Base-by-base conservation (phyloP, 2,329 filamentous ascomycete genomes). In the Sclerotinia subarctica region DNA sequence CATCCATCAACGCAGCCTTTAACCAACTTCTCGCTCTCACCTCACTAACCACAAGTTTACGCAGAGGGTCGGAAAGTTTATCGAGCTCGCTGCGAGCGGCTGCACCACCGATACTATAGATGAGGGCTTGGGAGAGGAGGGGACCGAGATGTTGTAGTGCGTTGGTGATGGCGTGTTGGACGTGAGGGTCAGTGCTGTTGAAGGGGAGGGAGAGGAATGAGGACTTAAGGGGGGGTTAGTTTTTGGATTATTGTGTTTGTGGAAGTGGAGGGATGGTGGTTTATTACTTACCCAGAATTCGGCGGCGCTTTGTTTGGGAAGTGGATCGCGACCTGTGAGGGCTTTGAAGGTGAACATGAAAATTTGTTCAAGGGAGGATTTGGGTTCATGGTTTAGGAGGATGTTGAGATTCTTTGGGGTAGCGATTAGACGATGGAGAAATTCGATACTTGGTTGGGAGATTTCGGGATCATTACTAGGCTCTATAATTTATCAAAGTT, bases 11-110 rank as follows among this genome's bases (percentile, higher is more conserved):
- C 0, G 88, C 88, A 5, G 81, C 78, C 69, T 90, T 85, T 1
- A 93, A 80, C 89, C 89, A 91, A 42, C 78, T 77, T 72, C 85
- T 87, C 5, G 88, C 82, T 66, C 81, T 80, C 0, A 83, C 79
- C 68, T 89, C 83, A 46, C 84, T 80, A 49, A 81, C 81, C 1
- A 90, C 81, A 29, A 93, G 80, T 75, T 88, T 91, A 78, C 90
- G 91, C 5, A 93, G 80, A 2, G 90, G 90, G 69, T 92, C 89
- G 66, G 85, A 85, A 7, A 93, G 79, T 72, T 85, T 88, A 73
- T 93, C 90, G 0, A 94, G 81, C 74, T 94, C 90, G 72, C 88
- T 91, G 51, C 91, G 85, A 1, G 87, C 84, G 5, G 88, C 90
- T 66, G 85, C 85, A 1, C 91, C 91, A 7, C 87, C 86, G 47